Evolutionary conservation across 306 rosid species (phyloP).

Genomic region (Quercus parvula): DNA sequence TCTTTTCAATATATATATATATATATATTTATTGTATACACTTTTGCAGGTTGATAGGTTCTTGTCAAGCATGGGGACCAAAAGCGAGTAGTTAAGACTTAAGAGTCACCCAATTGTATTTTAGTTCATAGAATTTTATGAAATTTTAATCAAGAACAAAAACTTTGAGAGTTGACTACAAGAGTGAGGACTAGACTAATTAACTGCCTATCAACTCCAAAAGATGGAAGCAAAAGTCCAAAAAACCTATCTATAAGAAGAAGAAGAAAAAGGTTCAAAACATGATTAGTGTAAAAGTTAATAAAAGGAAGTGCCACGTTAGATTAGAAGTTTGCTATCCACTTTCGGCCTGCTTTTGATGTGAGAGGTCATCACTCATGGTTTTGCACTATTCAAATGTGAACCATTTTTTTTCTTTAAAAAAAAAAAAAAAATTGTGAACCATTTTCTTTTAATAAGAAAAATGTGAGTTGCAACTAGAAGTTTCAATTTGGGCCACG

Average conservation of each 20-base stretch:
- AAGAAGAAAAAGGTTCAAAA: not conserved
- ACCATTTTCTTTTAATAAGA: too few relatives aligned
- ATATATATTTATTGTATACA: too few relatives aligned
- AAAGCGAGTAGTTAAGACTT: too few relatives aligned
- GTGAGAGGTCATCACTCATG: too few relatives aligned
- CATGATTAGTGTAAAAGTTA: not conserved
- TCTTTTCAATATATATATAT: too few relatives aligned
- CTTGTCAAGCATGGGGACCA: too few relatives aligned
- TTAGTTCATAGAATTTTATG: not conserved
- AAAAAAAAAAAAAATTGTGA: too few relatives aligned
- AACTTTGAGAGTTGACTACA: not conserved
- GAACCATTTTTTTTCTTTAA: not conserved
- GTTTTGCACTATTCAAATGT: not conserved
- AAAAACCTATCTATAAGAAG: not conserved
- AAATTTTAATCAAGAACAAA: not conserved
- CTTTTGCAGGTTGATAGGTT: too few relatives aligned
- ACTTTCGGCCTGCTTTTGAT: not conserved
- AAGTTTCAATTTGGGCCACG: not conserved
- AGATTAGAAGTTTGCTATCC: not conserved
- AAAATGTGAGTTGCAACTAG: not conserved
- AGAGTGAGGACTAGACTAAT: not conserved
- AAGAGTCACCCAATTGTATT: not conserved
- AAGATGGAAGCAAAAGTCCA: not conserved
- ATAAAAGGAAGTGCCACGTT: not conserved
- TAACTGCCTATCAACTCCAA: not conserved